These are phyloP conservation scores for Suhomyces sp. DNA, from an alignment of 805 yeast genomes.

Conservation along the genomic window DNA sequence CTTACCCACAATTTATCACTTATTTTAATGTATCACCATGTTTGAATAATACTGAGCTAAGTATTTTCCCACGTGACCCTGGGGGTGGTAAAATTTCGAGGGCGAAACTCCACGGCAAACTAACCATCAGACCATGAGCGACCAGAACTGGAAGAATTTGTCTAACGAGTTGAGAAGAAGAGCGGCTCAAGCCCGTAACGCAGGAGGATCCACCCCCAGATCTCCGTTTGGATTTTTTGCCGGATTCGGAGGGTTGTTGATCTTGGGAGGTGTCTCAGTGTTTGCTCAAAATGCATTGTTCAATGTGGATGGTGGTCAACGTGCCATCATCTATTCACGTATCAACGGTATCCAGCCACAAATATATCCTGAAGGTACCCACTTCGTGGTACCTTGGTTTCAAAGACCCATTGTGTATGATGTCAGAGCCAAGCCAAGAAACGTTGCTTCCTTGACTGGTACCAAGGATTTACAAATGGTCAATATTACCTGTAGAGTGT, in stretches of 20 bases:
- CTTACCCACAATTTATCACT: not conserved
- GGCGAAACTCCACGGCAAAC: not conserved
- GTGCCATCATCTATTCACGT: conserved; percentile 93
- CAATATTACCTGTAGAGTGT: conserved; percentile 96
- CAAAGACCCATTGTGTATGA: conserved; percentile 92
- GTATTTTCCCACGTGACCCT: not conserved
- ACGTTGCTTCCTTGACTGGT: conserved; percentile 93
- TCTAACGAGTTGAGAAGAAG: conserved; percentile 42
- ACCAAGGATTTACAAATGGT: conserved; percentile 99
- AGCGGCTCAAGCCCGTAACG: conserved; percentile 26
- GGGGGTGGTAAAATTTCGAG: not conserved
- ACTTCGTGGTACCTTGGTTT: conserved; percentile 88
- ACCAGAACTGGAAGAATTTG: conserved; percentile 41
- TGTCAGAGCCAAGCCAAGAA: conserved; percentile 95
- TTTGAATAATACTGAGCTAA: not conserved
- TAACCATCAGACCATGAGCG: conserved; percentile 27
- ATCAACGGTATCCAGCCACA: conserved; percentile 77
- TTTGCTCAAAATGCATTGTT: conserved; percentile 44
- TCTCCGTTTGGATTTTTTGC: conserved; percentile 38
- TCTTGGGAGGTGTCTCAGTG: conserved; percentile 39
- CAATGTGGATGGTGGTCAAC: conserved; percentile 95
- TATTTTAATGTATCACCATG: not conserved
- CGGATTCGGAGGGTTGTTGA: conserved; percentile 40
- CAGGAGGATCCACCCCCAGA: conserved; percentile 29
- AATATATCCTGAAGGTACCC: conserved; percentile 93